These are phyloP conservation scores for Coemansia sp. DNA, from an alignment of 192 early-diverging fungal species.

Conservation along the genomic window DNA sequence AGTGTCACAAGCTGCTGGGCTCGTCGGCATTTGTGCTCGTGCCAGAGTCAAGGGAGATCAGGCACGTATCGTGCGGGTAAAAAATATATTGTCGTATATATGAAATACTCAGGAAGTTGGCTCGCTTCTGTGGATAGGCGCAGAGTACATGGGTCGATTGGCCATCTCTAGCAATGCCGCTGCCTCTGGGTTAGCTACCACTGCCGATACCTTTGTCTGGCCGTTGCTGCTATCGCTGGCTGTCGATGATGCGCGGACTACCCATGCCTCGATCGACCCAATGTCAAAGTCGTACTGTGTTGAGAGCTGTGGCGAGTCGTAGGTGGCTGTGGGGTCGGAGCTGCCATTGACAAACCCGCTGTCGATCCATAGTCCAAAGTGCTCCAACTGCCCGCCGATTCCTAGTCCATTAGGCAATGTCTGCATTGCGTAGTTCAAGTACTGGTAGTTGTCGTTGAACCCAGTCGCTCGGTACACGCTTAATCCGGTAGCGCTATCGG, in stretches of 20 bases:
- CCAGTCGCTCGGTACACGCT: constrained; percentile 35
- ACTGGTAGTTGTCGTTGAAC: constrained; percentile 72
- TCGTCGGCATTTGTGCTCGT: constrained; percentile 48
- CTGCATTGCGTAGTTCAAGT: constrained; percentile 73
- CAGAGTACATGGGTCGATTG: constrained; percentile 69
- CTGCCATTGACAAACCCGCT: constrained; percentile 63
- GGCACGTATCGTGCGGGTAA: constrained; percentile 40
- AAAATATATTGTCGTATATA: neutral
- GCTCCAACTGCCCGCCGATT: constrained; percentile 74
- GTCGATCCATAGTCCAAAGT: constrained; percentile 73
- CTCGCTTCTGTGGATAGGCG: neutral
- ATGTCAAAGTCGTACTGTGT: constrained; percentile 61
- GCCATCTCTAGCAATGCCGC: constrained; percentile 76
- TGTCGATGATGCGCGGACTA: constrained; percentile 59
- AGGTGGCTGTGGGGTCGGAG: constrained; percentile 70
- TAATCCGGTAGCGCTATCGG: constrained; percentile 20
- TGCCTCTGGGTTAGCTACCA: constrained; percentile 67
- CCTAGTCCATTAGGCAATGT: constrained; percentile 75
- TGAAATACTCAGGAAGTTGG: neutral
- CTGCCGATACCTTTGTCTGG: constrained; percentile 45
- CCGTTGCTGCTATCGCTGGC: constrained; percentile 27
- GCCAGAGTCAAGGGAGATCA: constrained; percentile 22
- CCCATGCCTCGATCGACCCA: constrained; percentile 75
- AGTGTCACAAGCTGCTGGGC: constrained; percentile 48
- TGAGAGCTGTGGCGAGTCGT: constrained; percentile 60